Evolutionary conservation across 768 basidiomycete species (phyloP).

Genomic region (Tephrocybe sp.): DNA sequence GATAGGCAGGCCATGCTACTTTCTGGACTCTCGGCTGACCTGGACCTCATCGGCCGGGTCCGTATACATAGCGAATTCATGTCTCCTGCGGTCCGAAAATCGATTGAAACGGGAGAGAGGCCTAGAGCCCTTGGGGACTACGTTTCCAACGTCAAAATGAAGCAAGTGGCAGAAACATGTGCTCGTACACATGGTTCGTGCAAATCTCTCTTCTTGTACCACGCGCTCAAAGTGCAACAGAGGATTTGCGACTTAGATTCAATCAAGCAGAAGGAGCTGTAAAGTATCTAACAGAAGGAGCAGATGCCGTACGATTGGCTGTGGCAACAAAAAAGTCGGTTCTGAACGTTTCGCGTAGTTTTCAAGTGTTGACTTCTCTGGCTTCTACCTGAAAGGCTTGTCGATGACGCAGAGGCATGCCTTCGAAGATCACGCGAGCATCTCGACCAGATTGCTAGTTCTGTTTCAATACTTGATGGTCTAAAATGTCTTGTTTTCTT

Average conservation of each 20-base stretch:
- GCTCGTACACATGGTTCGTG: conserved; percentile 63
- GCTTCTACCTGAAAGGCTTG: no score
- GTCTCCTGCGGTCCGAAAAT: conserved; percentile 61
- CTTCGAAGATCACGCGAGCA: conserved; percentile 58
- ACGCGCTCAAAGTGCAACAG: conserved; percentile 30
- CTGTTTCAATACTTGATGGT: conserved; percentile 55
- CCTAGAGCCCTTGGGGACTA: conserved; percentile 78
- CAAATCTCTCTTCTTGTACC: neutral
- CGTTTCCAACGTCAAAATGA: conserved; percentile 78
- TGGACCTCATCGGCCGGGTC: conserved; percentile 68
- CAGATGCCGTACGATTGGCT: conserved; percentile 55
- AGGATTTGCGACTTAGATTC: conserved; percentile 59
- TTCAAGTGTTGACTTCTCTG: no score
- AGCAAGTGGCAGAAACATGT: conserved; percentile 74
- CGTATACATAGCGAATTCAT: conserved; percentile 76
- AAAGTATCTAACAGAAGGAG: conserved; percentile 52
- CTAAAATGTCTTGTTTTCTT: conserved; percentile 9
- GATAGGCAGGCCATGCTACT: conserved; percentile 66
- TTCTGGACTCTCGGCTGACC: conserved; percentile 63
- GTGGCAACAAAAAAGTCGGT: conserved; percentile 49
- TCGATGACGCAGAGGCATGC: conserved; percentile 61
- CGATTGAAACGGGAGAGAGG: conserved; percentile 70
- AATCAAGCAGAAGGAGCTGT: conserved; percentile 55
- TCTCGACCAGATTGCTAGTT: conserved; percentile 54
- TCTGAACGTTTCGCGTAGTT: no score